A percentile compares a stretch with the other conserved stretches of the same genome.
Evolutionary conservation across 208 protist genomes (phyloP).

Genomic region (Borovskyia barvae): DNA sequence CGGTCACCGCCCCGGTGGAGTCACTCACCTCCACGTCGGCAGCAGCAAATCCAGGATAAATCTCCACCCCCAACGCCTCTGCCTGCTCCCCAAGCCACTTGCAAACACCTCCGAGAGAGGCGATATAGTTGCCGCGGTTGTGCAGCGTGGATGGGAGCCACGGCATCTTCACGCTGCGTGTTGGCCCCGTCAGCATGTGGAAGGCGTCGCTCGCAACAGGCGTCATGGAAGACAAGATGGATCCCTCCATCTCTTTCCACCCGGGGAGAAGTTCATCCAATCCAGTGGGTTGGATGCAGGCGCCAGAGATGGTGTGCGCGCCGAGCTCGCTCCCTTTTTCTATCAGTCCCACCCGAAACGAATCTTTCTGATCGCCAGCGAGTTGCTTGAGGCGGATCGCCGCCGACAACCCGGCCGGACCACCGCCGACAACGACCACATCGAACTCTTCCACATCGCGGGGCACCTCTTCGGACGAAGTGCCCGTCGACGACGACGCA

Average conservation of each 20-base stretch:
- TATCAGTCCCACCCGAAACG: constrained; percentile 92
- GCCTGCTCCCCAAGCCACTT: constrained; percentile 94
- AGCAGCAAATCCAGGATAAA: constrained; percentile 95
- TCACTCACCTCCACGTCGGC: constrained; percentile 74
- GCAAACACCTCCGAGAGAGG: constrained; percentile 90
- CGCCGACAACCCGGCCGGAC: constrained; percentile 93
- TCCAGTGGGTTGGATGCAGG: constrained; percentile 94
- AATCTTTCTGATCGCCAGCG: constrained; percentile 61
- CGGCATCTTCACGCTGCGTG: constrained; percentile 47
- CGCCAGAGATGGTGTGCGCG: constrained; percentile 96
- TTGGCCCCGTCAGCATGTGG: constrained; percentile 69
- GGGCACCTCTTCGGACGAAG: constrained; percentile 25
- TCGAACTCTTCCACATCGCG: constrained; percentile 94
- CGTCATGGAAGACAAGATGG: constrained; percentile 75
- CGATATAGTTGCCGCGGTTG: constrained; percentile 96
- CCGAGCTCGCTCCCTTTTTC: constrained; percentile 97
- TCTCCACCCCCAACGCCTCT: constrained; percentile 96
- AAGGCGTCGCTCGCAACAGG: constrained; percentile 92
- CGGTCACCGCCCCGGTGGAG: constrained; percentile 42
- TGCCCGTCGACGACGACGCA: background rate
- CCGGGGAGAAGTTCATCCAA: constrained; percentile 97
- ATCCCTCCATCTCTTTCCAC: constrained; percentile 74
- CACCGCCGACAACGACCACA: constrained; percentile 96
- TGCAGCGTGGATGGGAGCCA: constrained; percentile 77
- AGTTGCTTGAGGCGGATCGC: constrained; percentile 97